Percentiles rank a stretch among this genome's conserved stretches.
These are phyloP conservation scores for Neoconidiobolus thromboides DNA, from an alignment of 371 early-diverging fungal genomes.

Conservation along the genomic window DNA sequence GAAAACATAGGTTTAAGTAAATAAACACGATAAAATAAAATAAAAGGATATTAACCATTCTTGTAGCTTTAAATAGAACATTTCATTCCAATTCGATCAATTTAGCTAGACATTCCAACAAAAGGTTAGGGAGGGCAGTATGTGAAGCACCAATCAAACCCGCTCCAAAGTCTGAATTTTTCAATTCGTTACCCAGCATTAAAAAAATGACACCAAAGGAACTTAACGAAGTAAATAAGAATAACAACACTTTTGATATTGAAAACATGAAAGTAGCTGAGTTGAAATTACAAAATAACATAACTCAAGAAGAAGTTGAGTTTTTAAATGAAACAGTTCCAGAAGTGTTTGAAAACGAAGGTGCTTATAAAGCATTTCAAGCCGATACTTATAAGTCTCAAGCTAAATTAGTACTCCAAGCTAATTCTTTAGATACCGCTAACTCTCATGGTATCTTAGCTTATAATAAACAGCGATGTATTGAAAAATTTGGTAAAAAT, in stretches of 20 bases:
- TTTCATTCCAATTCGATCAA: neutral
- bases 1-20: no score
- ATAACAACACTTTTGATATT: neutral
- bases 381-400: conserved; percentile 21
- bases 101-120: neutral
- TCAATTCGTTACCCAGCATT: neutral
- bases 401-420: conserved; percentile 50
- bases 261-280: neutral
- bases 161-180: conserved; percentile 1
- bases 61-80: neutral
- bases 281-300: neutral
- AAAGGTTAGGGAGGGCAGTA: neutral
- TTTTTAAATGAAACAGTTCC: conserved; percentile 9
- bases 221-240: conserved; percentile 10
- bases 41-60: no score
- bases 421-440: conserved; percentile 59
- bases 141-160: neutral
- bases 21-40: no score
- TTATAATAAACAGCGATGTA: conserved; percentile 53
- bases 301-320: conserved; percentile 8
- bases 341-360: neutral
- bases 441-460: conserved; percentile 47
- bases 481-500: conserved; percentile 56
- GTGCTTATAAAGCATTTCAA: conserved; percentile 15
- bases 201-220: conserved; percentile 8